These are phyloP conservation scores for Lactarius sanguifluus DNA, from an alignment of 768 basidiomycete species.

Conservation along the genomic window DNA sequence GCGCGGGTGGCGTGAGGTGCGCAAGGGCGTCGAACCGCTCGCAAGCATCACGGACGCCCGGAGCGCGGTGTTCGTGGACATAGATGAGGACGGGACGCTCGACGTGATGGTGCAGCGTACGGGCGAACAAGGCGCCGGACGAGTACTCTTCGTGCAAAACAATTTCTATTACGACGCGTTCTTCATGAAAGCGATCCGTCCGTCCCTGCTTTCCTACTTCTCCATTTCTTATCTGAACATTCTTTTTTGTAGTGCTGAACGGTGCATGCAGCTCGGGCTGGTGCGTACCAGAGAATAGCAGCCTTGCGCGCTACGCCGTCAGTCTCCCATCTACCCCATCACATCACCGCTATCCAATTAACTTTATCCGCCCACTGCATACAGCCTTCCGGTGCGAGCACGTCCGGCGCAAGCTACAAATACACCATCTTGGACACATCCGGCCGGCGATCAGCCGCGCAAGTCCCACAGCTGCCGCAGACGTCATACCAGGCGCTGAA, in stretches of 20 bases:
- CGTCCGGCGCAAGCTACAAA: constrained; percentile 94
- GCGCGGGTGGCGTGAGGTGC: constrained; percentile 62
- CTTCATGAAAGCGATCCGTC: constrained; percentile 95
- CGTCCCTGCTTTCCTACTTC: constrained; percentile 31
- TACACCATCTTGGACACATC: constrained; percentile 94
- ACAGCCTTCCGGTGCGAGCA: constrained; percentile 91
- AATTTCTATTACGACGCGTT: constrained; percentile 99
- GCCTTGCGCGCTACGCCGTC: constrained; percentile 66
- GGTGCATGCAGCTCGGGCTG: constrained; percentile 86
- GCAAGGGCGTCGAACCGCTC: constrained; percentile 60
- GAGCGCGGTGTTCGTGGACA: constrained; percentile 77
- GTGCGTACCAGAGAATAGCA: constrained; percentile 64
- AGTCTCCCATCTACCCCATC: constrained; percentile 31
- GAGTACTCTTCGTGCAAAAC: constrained; percentile 84
- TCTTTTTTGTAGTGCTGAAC: constrained; percentile 67
- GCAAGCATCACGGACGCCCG: constrained; percentile 73
- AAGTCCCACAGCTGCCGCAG: constrained; percentile 93
- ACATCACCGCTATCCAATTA: no score
- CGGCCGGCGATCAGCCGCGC: constrained; percentile 85
- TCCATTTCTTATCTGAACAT: neutral
- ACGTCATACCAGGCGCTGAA: constrained; percentile 88
- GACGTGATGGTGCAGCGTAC: constrained; percentile 91
- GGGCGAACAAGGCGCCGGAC: constrained; percentile 62
- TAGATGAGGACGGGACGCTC: constrained; percentile 95
- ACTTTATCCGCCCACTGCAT: neutral